A percentile compares a stretch with the other conserved stretches of the same genome.
Evolutionary conservation across 2,329 filamentous ascomycete species (phyloP).

Genomic region (Mariannaea sp.): DNA sequence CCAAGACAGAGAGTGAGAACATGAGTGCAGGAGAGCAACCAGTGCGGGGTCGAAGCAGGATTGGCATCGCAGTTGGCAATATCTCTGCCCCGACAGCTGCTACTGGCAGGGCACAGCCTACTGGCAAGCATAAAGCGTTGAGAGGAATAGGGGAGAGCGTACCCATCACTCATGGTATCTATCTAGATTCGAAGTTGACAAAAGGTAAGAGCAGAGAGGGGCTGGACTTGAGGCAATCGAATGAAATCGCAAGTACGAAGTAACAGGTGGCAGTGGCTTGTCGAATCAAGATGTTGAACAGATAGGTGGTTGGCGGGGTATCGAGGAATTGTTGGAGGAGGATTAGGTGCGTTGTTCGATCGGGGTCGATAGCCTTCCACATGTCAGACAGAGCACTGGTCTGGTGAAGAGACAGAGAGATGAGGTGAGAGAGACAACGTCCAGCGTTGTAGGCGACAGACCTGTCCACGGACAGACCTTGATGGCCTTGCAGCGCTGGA

Average conservation of each 20-base stretch:
- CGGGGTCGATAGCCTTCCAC: slow-evolving; percentile 36
- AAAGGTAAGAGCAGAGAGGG: slow-evolving; percentile 32
- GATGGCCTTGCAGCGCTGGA: slow-evolving; percentile 8
- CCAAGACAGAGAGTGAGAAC: slow-evolving; percentile 18
- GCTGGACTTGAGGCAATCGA: slow-evolving; percentile 15
- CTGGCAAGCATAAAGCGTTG: slow-evolving; percentile 40
- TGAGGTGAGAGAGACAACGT: slow-evolving; percentile 24
- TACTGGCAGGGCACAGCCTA: slow-evolving; percentile 11
- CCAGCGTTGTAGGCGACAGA: background rate
- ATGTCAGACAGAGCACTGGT: slow-evolving; percentile 35
- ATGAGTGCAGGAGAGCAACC: slow-evolving; percentile 22
- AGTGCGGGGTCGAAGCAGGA: slow-evolving; percentile 12
- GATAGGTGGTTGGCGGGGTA: slow-evolving; percentile 15
- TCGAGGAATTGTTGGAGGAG: slow-evolving; percentile 16
- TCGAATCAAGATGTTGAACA: slow-evolving; percentile 18
- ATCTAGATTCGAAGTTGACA: slow-evolving; percentile 26
- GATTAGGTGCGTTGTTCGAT: slow-evolving; percentile 33
- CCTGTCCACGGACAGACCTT: slow-evolving; percentile 7
- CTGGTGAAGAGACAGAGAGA: slow-evolving; percentile 21
- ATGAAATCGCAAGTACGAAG: slow-evolving; percentile 16
- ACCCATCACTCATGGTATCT: slow-evolving; percentile 51
- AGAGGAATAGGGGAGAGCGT: slow-evolving; percentile 39
- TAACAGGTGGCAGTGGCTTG: slow-evolving; percentile 20
- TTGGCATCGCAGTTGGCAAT: slow-evolving; percentile 2
- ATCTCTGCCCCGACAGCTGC: slow-evolving; percentile 10